Base-by-base conservation (phyloP, 371 early-diverging fungal genomes). In the Saksenaea oblongispora region DNA sequence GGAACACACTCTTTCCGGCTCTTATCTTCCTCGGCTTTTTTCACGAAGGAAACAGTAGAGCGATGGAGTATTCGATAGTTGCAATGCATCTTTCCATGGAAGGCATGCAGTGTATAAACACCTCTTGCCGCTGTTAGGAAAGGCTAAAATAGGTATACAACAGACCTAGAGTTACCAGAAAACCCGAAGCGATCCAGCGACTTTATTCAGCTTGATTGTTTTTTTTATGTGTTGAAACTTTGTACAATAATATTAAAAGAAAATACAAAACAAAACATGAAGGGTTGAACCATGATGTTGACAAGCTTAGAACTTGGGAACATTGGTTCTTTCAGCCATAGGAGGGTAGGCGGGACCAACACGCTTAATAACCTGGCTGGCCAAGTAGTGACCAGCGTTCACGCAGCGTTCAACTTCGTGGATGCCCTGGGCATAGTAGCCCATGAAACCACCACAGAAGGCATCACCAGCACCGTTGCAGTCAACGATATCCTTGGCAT, bases 391-490 rank as follows among this genome's bases (percentile, higher is more conserved):
- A 44, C 96, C 98, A 67, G 93, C 95, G 58, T 86, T 73, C 67
- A 97, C 86, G 69, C 90, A 89, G 56, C 75, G 74, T 41, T 68
- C 66, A 17, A 72, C 28, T 41, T 83, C 78, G 34, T 86, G 81
- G 41, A 91, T 70, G 57, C 93, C 95, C 72, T 86, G 91, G 60
- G 93, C 89, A 64, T 85, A 86, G 73, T 92, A 87, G 59, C 91
- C 83, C 70, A 97, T 73, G 87, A 95, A 98, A 26, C 96, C 98
- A 65, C 95, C 98, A 66, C 88, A 90, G 85, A 97, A 98, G 56
- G 94, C 97, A 80, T 98, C 98, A 72, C 98, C 97, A 67, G 95
- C 96, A 71, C 97, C 98, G 80, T 98, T 98, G 72, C 95, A 93
- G 76, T 98, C 98, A 54, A 93, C 93, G 63, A 98, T 94, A 64